Evolutionary conservation across 2,329 filamentous ascomycete genomes (phyloP).

Genomic region (Aureobasidium pullulans): DNA sequence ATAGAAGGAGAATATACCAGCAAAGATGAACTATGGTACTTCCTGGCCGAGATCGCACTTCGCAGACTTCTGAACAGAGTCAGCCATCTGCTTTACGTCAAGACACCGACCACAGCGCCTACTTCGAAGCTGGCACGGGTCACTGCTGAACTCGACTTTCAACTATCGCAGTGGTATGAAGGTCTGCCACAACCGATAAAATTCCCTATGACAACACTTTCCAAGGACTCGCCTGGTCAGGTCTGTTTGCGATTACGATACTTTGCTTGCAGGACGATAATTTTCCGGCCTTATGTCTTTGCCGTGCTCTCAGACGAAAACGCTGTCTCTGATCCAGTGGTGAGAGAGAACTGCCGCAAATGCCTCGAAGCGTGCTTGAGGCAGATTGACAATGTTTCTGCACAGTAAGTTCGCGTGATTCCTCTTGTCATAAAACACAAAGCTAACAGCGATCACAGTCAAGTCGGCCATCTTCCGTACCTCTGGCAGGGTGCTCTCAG

Average conservation of each 20-base stretch:
- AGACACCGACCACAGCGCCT: slow-evolving; percentile 42
- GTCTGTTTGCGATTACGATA: slow-evolving; percentile 73
- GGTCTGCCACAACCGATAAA: slow-evolving; percentile 66
- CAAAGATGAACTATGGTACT: slow-evolving; percentile 78
- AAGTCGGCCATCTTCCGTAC: slow-evolving; percentile 77
- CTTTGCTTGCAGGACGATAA: slow-evolving; percentile 79
- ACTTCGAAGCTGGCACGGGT: slow-evolving; percentile 69
- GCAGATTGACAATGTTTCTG: slow-evolving; percentile 70
- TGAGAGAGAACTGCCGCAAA: slow-evolving; percentile 71
- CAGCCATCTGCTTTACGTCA: slow-evolving; percentile 23
- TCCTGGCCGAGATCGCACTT: slow-evolving; percentile 73
- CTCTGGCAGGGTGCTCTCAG: slow-evolving; percentile 79
- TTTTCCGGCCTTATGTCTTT: slow-evolving; percentile 76
- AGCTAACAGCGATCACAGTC: slow-evolving; percentile 39
- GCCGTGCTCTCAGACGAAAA: slow-evolving; percentile 73
- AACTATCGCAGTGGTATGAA: slow-evolving; percentile 79
- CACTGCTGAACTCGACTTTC: slow-evolving; percentile 72
- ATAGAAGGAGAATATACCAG: slow-evolving; percentile 60
- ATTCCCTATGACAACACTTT: slow-evolving; percentile 63
- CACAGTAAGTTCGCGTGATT: slow-evolving; percentile 52
- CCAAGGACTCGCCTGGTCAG: slow-evolving; percentile 66
- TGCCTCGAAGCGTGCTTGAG: slow-evolving; percentile 73
- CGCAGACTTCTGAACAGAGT: slow-evolving; percentile 54
- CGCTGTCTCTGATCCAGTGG: slow-evolving; percentile 61
- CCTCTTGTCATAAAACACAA: not conserved